A percentile compares a stretch with the other conserved stretches of the same genome.
Conservation (phyloP, 148 eudicot species). For the Vaccinium myrtillus region DNA sequence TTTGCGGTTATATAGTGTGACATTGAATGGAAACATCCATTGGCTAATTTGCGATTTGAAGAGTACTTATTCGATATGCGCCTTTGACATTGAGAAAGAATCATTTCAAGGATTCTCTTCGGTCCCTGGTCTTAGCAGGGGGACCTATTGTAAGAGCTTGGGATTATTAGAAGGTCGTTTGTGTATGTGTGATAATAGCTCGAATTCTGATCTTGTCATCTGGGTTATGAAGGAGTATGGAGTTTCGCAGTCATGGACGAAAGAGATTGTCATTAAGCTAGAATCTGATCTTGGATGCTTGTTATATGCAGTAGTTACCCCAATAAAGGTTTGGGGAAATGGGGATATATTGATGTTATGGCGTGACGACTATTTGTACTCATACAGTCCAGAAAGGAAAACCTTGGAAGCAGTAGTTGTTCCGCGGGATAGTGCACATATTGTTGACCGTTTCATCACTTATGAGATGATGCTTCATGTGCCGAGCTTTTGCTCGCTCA, state of each 20-base stretch:
- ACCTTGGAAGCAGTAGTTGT: not conserved
- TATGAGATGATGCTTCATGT: constrained; percentile 4
- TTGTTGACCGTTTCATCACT: not conserved
- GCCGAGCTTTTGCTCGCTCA: not conserved
- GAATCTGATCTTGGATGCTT: not conserved
- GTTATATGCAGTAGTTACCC: not conserved
- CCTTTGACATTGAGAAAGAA: not conserved
- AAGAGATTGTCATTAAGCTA: not conserved
- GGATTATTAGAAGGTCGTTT: constrained; percentile 1
- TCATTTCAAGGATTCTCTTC: constrained; percentile 2
- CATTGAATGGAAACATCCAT: constrained; percentile 7
- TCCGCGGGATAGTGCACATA: not conserved
- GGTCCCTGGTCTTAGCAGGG: not conserved
- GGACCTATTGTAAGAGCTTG: not conserved
- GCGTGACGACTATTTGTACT: not conserved
- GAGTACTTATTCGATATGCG: not conserved
- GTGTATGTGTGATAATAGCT: not conserved
- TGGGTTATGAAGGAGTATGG: constrained; percentile 12
- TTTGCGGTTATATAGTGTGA: not conserved
- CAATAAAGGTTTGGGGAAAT: not conserved
- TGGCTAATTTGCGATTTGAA: not conserved
- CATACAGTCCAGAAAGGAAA: not conserved
- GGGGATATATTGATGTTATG: constrained; percentile 10
- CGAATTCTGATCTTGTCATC: not conserved
- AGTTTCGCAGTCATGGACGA: not conserved